phyloP scores from a whole-genome alignment of 148 eudicot species.

The Nepenthes gracilis region DNA sequence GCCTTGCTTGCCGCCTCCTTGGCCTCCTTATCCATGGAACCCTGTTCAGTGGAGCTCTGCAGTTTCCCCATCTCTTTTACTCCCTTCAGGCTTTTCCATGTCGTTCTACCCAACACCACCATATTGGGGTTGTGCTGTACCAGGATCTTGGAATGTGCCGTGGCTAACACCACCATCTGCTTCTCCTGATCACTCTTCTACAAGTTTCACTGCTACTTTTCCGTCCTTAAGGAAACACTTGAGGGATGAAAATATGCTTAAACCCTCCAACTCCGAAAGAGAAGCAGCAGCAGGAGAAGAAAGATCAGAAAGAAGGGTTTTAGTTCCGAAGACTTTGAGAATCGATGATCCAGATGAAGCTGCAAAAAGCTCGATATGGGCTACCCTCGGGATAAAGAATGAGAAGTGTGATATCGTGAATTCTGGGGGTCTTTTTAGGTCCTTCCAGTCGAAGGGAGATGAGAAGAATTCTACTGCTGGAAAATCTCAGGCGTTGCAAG shows the following conservation, averaged over 20 bases:
- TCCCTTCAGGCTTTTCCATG: slow-evolving; percentile 25
- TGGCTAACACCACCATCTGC: slow-evolving; percentile 18
- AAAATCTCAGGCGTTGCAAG: slow-evolving; percentile 30
- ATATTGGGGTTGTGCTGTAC: slow-evolving; percentile 27
- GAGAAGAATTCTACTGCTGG: slow-evolving; percentile 6
- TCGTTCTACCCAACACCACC: slow-evolving; percentile 33
- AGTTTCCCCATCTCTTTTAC: slow-evolving; percentile 7
- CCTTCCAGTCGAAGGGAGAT: slow-evolving; percentile 15
- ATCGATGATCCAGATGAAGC: slow-evolving; percentile 30
- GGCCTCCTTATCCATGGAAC: slow-evolving; percentile 34
- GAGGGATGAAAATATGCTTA: slow-evolving; percentile 28
- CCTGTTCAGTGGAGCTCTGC: slow-evolving; percentile 14
- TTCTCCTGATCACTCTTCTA: slow-evolving; percentile 12
- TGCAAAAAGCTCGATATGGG: slow-evolving; percentile 41
- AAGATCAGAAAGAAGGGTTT: slow-evolving; percentile 10
- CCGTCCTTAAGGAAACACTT: slow-evolving; percentile 46
- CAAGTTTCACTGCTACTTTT: slow-evolving; percentile 23
- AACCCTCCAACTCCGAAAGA: slow-evolving; percentile 4
- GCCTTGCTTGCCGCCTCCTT: slow-evolving; percentile 23
- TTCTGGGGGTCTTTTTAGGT: slow-evolving; percentile 25
- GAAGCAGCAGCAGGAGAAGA: slow-evolving; percentile 10
- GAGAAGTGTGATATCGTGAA: slow-evolving; percentile 10
- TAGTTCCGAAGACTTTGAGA: slow-evolving; percentile 32
- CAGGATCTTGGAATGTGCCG: slow-evolving; percentile 32
- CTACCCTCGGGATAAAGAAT: slow-evolving; percentile 34